phyloP scores from a whole-genome alignment of 2,329 filamentous ascomycete species.

The Sporothrix brunneoviolacea region DNA sequence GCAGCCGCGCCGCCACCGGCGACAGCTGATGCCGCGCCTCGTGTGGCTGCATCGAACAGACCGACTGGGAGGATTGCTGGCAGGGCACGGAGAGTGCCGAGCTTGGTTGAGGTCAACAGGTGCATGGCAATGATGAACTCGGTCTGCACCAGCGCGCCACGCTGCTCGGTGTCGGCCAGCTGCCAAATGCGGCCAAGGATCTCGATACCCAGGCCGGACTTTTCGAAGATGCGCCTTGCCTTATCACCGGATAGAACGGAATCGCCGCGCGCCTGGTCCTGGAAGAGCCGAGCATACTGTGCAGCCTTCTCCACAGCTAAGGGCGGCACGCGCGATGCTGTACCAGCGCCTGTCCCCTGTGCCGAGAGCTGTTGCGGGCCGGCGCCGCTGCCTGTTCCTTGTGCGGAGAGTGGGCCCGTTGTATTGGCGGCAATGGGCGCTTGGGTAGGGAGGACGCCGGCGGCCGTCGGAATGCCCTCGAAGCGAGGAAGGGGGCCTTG shows the following conservation, averaged over 20 bases:
- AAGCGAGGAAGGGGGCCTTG: constrained; percentile 88
- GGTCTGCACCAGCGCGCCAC: constrained; percentile 75
- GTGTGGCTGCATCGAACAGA: constrained; percentile 82
- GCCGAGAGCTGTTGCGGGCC: constrained; percentile 10
- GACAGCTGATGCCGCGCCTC: constrained; percentile 38
- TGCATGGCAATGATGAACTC: constrained; percentile 99
- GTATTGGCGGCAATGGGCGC: constrained; percentile 23
- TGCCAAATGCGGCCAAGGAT: constrained; percentile 93
- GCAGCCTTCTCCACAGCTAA: constrained; percentile 81
- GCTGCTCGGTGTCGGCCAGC: constrained; percentile 86
- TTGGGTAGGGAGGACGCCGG: constrained; percentile 21
- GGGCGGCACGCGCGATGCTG: constrained; percentile 71
- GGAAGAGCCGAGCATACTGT: constrained; percentile 85
- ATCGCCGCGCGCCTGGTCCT: constrained; percentile 74
- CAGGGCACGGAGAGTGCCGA: constrained; percentile 68
- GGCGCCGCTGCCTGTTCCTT: constrained; percentile 47
- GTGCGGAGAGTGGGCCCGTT: constrained; percentile 40
- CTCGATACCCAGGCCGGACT: constrained; percentile 83
- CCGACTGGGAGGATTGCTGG: constrained; percentile 76
- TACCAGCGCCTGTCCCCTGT: constrained; percentile 40
- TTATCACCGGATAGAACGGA: constrained; percentile 70
- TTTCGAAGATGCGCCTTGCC: constrained; percentile 92
- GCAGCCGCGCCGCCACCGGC: neutral
- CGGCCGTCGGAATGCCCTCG: constrained; percentile 54
- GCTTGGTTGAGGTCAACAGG: constrained; percentile 84